Conservation (phyloP, 768 basidiomycete genomes). For the Mrakia gelida region DNA sequence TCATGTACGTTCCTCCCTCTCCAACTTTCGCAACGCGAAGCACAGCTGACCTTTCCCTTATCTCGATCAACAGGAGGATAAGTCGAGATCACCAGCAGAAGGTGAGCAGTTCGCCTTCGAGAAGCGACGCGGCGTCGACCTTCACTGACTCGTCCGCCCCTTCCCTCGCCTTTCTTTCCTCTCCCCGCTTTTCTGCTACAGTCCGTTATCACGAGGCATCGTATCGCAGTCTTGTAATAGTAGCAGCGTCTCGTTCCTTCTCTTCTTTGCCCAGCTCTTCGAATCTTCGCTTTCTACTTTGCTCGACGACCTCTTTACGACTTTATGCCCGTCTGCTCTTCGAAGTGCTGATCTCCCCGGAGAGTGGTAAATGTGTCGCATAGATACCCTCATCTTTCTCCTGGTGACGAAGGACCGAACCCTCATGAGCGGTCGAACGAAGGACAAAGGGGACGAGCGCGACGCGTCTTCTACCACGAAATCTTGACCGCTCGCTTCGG, state of each 20-base stretch:
- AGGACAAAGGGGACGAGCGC: too few species aligned
- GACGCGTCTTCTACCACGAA: too few species aligned
- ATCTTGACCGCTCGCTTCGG: too few species aligned
- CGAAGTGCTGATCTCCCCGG: background rate
- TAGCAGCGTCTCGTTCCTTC: background rate
- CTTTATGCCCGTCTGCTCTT: background rate
- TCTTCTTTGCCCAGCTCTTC: background rate
- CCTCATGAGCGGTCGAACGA: too few species aligned
- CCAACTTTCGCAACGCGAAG: constrained; percentile 32
- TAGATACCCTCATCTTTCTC: too few species aligned
- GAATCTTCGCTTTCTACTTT: background rate
- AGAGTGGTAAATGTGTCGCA: too few species aligned
- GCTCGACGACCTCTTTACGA: background rate
- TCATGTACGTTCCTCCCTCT: constrained; percentile 34
- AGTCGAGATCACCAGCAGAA: constrained; percentile 66
- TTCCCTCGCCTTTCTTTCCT: background rate
- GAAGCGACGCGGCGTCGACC: background rate
- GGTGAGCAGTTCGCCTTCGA: constrained; percentile 29
- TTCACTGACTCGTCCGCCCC: background rate
- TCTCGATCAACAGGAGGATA: constrained; percentile 61
- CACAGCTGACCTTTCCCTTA: background rate
- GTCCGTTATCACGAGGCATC: constrained; percentile 9
- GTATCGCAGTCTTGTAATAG: background rate
- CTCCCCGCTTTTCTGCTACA: background rate
- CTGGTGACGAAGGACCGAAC: too few species aligned